Evolutionary conservation across 1,284 basidiomycete species (phyloP), one percentile per base, ranked within the genome.

Genomic region (Tylopilus sp.): DNA sequence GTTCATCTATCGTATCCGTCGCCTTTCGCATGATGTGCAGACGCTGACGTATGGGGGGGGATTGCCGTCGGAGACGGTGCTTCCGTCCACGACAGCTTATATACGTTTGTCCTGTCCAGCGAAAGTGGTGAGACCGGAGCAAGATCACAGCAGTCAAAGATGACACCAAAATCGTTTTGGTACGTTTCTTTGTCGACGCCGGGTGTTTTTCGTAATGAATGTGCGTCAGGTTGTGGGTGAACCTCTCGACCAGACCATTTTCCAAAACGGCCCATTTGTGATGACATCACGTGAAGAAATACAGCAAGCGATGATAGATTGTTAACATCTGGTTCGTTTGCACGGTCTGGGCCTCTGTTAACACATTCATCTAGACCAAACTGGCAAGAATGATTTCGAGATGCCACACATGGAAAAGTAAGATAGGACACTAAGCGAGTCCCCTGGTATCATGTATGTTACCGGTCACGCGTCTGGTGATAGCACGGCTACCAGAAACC

Each of bases 201-300:
- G 21, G 16, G 15, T 44, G 8, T 38, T 23, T 45, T 54, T 16
- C 54, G 4, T 40, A 61, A 23, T 49, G 60, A 53, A 50, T 53
- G 54, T 49, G 43, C 28, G 36, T 33, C 44, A 88, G 77, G 77
- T 89, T 50, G 86, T 94, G 6, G 95, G 90, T 9, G 86, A 96
- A 68, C 92, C 95, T 11, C 77, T 99, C 6, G 81, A 94, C 55
- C 94, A 98, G 68, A 75, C 81, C 0, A 89, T 97, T 4, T 77
- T 91, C 47, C 93, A 96, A 64, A 86, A 93, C 58, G 91, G 91
- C 7, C 89, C 90, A 10, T 90, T 89, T 63, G 94, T 96, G 11
- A 86, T 94, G 81, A 92, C 86, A 8, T 82, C 76, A 3, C 73
- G 74, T 13, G 79, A 87, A 54, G 93, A 94, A 58, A 91, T 96